Percentiles rank a stretch among this genome's conserved stretches.
Conservation (phyloP, 2,329 filamentous ascomycete species). For the Sporothrix pallida region DNA sequence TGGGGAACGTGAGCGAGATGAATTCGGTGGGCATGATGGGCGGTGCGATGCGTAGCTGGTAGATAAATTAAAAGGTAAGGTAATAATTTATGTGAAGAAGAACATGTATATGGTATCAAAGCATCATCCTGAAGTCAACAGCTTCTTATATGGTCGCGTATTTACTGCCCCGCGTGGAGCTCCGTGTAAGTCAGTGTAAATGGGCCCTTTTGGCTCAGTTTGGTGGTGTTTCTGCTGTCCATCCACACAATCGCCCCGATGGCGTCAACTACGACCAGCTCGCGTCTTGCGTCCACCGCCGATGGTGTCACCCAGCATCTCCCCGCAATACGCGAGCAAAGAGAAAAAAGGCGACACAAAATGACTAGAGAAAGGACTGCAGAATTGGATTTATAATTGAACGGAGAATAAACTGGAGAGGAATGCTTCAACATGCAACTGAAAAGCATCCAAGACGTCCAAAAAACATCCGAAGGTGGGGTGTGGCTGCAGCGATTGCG, state of each 20-base stretch:
- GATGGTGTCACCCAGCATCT: not conserved
- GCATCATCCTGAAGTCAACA: not conserved
- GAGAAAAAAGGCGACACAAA: not conserved
- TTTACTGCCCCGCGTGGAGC: not conserved
- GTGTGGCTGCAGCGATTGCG: constrained; percentile 14
- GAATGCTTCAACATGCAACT: no score
- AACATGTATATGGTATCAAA: not conserved
- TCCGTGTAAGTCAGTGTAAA: not conserved
- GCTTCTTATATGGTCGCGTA: constrained; percentile 6
- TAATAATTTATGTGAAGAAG: not conserved
- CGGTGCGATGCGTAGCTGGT: not conserved
- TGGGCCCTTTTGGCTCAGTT: not conserved
- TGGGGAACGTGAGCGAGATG: constrained; percentile 63
- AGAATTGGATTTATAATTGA: constrained; percentile 22
- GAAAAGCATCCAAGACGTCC: no score
- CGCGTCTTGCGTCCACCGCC: not conserved
- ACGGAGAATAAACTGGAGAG: not conserved
- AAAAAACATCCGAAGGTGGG: constrained; percentile 9
- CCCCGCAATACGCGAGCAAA: not conserved
- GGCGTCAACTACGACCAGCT: constrained; percentile 7
- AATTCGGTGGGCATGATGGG: constrained; percentile 57
- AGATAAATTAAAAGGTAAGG: not conserved
- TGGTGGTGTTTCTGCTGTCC: not conserved
- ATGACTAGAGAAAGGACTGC: no score
- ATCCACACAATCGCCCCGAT: not conserved